Evolutionary conservation across 2,329 filamentous ascomycete genomes (phyloP).

Genomic region (Delphinella strobiligena): DNA sequence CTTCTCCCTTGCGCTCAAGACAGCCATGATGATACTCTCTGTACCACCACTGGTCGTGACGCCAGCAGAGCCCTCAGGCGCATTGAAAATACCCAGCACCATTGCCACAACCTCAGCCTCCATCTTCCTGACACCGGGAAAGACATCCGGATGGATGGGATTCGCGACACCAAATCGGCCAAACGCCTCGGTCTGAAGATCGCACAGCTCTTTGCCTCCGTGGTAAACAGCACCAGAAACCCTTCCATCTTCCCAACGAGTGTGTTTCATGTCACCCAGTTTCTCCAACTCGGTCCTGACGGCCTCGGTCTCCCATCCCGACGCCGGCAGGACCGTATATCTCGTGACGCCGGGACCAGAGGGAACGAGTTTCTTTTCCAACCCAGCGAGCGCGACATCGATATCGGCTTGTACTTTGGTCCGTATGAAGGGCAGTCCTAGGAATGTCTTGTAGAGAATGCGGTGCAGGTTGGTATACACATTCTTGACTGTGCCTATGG

Average conservation of each 20-base stretch:
- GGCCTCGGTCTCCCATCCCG: conserved; percentile 70
- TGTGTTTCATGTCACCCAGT: conserved; percentile 80
- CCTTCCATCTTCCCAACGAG: conserved; percentile 88
- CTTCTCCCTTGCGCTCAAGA: conserved; percentile 79
- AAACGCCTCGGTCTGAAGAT: conserved; percentile 85
- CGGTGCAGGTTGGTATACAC: conserved; percentile 61
- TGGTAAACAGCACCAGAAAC: conserved; percentile 96
- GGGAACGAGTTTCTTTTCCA: conserved; percentile 75
- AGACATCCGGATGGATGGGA: conserved; percentile 95
- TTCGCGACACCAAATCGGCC: conserved; percentile 90
- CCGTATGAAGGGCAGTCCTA: conserved; percentile 76
- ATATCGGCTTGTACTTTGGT: conserved; percentile 77
- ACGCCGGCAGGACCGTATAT: conserved; percentile 65
- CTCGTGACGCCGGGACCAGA: conserved; percentile 57
- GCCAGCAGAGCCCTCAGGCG: conserved; percentile 71
- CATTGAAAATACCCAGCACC: conserved; percentile 71
- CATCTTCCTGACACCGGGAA: conserved; percentile 97
- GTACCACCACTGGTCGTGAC: conserved; percentile 88
- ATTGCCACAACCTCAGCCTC: conserved; percentile 96
- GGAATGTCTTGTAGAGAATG: conserved; percentile 71
- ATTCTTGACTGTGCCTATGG: conserved; percentile 66
- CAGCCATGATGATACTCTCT: conserved; percentile 94
- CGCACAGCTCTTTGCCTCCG: conserved; percentile 68
- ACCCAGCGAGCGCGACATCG: conserved; percentile 62
- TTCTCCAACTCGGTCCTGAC: conserved; percentile 68